Conservation (phyloP, 1,284 basidiomycete species). For the Takashimella koratensis region DNA sequence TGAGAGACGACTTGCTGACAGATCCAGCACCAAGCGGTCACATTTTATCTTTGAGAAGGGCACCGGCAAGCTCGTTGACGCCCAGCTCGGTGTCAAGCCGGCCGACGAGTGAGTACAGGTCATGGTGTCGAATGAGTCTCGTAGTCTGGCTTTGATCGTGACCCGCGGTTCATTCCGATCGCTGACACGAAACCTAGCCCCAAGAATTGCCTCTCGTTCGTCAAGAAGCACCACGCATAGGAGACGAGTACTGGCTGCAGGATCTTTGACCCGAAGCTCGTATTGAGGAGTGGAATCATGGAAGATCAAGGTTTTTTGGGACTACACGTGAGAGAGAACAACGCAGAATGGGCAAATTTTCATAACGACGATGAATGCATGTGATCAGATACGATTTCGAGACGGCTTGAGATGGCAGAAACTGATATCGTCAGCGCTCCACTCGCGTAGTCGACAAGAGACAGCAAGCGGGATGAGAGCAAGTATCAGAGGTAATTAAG, state of each 20-base stretch:
- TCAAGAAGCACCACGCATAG: slow-evolving; percentile 25
- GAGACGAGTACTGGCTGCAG: no score
- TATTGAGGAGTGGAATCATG: not conserved
- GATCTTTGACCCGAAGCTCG: no score
- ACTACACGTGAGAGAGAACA: no score
- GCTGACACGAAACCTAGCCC: slow-evolving; percentile 20
- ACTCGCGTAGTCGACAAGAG: no score
- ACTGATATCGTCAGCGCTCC: no score
- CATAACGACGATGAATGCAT: no score
- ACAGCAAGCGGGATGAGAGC: no score
- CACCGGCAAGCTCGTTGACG: slow-evolving; percentile 71
- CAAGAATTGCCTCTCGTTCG: slow-evolving; percentile 26
- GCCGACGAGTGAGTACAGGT: slow-evolving; percentile 54
- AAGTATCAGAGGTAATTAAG: slow-evolving; percentile 31
- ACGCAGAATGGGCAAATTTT: no score
- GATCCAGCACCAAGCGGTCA: slow-evolving; percentile 68
- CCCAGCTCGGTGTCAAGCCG: slow-evolving; percentile 76
- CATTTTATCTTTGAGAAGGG: slow-evolving; percentile 88
- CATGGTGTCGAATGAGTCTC: not conserved
- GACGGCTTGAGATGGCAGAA: no score
- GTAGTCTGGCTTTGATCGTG: not conserved
- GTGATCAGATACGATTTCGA: no score
- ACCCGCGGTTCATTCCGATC: not conserved
- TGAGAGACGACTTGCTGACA: no score
- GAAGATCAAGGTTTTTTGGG: no score